These are phyloP conservation scores for Talaromyces thailandensis DNA, from an alignment of 495 filamentous ascomycete species.

Conservation along the genomic window DNA sequence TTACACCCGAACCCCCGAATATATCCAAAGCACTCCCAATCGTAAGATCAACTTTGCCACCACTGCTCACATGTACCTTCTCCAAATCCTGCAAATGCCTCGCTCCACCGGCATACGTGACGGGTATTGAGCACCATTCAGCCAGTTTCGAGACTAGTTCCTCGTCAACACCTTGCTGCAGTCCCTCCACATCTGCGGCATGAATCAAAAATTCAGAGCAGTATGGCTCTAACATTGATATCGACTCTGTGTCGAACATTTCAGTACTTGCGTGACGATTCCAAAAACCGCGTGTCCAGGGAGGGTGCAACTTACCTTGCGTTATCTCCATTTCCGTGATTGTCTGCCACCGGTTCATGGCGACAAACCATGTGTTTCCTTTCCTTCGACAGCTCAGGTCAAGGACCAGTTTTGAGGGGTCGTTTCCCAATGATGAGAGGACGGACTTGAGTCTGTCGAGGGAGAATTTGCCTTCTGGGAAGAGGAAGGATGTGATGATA, in stretches of 20 bases:
- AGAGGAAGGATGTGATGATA: conserved; percentile 80
- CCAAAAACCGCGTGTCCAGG: neutral
- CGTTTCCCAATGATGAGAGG: conserved; percentile 57
- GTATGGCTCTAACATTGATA: conserved; percentile 70
- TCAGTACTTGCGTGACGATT: neutral
- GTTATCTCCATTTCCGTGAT: conserved; percentile 92
- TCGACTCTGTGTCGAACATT: conserved; percentile 50
- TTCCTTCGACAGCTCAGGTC: conserved; percentile 82
- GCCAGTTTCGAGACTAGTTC: conserved; percentile 68
- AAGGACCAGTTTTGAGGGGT: conserved; percentile 78
- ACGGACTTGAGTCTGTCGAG: conserved; percentile 62
- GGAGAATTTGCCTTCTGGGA: conserved; percentile 75
- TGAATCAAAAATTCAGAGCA: conserved; percentile 96
- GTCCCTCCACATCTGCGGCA: conserved; percentile 94
- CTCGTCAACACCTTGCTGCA: conserved; percentile 85
- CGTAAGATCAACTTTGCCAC: conserved; percentile 81
- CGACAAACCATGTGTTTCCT: conserved; percentile 77
- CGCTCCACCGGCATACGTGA: conserved; percentile 95
- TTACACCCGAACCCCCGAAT: conserved; percentile 81
- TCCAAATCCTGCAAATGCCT: conserved; percentile 71
- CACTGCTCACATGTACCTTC: conserved; percentile 64
- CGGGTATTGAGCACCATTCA: conserved; percentile 78
- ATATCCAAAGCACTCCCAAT: conserved; percentile 95
- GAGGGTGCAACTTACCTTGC: conserved; percentile 44
- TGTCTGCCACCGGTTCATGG: conserved; percentile 98